These are phyloP conservation scores for Moniliophthora roreri DNA, from an alignment of 1,284 basidiomycete species.

Conservation along the genomic window DNA sequence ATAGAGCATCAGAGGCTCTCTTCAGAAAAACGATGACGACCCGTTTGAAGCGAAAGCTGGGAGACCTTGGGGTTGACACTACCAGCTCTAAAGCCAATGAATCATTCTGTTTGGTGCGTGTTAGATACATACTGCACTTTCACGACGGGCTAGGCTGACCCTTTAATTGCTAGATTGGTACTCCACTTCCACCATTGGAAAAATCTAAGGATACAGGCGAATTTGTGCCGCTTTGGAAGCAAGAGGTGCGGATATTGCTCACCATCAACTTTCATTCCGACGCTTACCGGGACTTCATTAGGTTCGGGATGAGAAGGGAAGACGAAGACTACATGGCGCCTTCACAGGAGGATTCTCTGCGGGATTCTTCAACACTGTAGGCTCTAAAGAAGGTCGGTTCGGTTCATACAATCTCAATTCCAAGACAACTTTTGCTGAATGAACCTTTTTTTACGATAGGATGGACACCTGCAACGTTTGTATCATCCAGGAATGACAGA, in stretches of 20 bases:
- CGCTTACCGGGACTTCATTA: conserved; percentile 28
- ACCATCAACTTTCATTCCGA: neutral
- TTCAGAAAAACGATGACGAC: conserved; percentile 34
- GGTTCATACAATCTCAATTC: neutral
- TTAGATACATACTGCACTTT: conserved; percentile 12
- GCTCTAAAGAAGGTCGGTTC: conserved; percentile 85
- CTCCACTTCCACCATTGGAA: conserved; percentile 86
- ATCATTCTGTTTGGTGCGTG: conserved; percentile 80
- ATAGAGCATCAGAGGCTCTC: no score
- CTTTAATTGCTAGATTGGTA: conserved; percentile 69
- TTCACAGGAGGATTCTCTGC: conserved; percentile 98
- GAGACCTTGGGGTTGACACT: conserved; percentile 75
- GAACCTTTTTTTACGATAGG: conserved; percentile 51
- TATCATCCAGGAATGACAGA: conserved; percentile 79
- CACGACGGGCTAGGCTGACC: neutral
- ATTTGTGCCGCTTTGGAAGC: conserved; percentile 96
- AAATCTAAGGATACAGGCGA: conserved; percentile 89
- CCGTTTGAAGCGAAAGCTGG: conserved; percentile 76
- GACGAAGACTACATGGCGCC: conserved; percentile 91
- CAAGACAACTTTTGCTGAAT: neutral
- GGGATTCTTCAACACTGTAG: conserved; percentile 96
- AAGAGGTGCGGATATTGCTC: conserved; percentile 64
- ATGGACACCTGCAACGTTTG: conserved; percentile 92
- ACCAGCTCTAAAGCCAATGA: conserved; percentile 74
- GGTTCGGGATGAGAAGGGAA: conserved; percentile 93